Evolutionary conservation across 2,329 filamentous ascomycete species (phyloP), one percentile per base, ranked within the genome.

Genomic region (Talaromyces amestolkiae): DNA sequence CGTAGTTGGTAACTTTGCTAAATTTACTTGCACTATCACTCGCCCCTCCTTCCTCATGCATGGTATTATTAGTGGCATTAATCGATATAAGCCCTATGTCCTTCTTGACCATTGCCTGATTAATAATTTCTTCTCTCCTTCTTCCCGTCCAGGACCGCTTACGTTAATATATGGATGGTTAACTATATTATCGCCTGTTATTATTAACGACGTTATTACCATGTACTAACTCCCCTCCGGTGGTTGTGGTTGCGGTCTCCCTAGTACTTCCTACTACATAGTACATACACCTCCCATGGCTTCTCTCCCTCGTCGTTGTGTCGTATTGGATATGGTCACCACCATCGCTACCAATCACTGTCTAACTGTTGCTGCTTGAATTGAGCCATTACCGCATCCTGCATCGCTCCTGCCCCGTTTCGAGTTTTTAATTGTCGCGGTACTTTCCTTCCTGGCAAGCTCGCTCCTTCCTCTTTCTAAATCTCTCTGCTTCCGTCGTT

Each of bases 261-360:
- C 45, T 24, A 15, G 47, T 33, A 33, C 49, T 31, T 53, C 49
- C 27, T 51, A n/a, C 27, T 51, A n/a, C 27, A 33, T n/a, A 31
- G 27, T 53, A 33, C 49, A 31, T 33, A 53, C 53, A 37, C 53
- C 58, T 45, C 47, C 13, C 56, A 47, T 54, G 35, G 41, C 45
- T 41, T 41, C 45, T 10, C 22, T 54, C 45, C 58, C 35, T 15
- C 27, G n/a, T 22, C 22, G 41, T 61, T 59, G 45, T 49, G 47
- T 61, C 33, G 59, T 62, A 64, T 58, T 64, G 53, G 49, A 63
- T 58, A 54, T 63, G 49, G 51, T 63, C 53, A 60, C 58, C 27
- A 27, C 54, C 22, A 31, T n/a, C 24, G 13, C 62, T 64, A 27
- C 56, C 53, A 56, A 56, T 56, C 53, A 56, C 51, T 37, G 51